Evolutionary conservation across 495 filamentous ascomycete genomes (phyloP).

Genomic region (Aspergillus saccharolyticus): DNA sequence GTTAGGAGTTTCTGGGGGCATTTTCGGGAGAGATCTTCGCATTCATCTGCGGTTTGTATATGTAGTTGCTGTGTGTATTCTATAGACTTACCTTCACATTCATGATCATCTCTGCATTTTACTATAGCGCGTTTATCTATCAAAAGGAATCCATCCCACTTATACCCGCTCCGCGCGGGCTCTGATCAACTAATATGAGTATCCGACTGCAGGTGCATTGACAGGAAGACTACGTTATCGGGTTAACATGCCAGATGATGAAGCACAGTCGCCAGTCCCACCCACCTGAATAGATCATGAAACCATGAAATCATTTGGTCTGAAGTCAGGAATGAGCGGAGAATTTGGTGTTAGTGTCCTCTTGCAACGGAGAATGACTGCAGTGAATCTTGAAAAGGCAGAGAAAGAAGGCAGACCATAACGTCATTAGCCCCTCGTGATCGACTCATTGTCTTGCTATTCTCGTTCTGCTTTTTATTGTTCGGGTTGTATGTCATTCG

Average conservation of each 20-base stretch:
- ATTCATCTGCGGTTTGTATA: background rate
- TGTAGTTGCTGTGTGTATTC: too few species aligned
- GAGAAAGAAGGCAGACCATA: background rate
- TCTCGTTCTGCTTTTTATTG: background rate
- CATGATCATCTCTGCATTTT: background rate
- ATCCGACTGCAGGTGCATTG: too few species aligned
- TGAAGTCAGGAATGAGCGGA: background rate
- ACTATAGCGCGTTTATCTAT: background rate
- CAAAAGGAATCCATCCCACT: background rate
- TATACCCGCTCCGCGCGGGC: too few species aligned
- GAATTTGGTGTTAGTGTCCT: background rate
- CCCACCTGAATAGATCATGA: background rate
- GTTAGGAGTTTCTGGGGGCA: background rate
- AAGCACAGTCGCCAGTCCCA: background rate
- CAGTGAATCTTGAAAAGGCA: background rate
- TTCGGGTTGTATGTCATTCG: background rate
- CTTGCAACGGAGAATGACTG: background rate
- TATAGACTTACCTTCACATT: background rate
- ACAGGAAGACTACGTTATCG: background rate
- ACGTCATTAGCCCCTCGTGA: constrained; percentile 11
- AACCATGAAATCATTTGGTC: constrained; percentile 3
- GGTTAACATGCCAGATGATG: constrained; percentile 4
- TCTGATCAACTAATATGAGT: too few species aligned
- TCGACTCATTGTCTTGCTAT: background rate
- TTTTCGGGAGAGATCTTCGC: background rate